Base-by-base conservation (phyloP, 106 monocot genomes). In the Iris macrosiphon region DNA sequence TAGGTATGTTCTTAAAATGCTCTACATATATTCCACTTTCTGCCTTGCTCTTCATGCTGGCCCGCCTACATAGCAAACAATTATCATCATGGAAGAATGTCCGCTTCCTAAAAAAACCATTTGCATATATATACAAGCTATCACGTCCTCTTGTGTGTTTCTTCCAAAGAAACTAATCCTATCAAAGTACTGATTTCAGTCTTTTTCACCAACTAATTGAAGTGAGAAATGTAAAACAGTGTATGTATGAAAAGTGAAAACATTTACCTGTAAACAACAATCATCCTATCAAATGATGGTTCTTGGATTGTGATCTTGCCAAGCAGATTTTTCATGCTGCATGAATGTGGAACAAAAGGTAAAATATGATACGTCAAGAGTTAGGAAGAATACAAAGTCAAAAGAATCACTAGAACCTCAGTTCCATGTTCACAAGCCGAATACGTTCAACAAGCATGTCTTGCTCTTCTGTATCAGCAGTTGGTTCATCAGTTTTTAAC, bases 231-330 rank as follows among this genome's bases (percentile, higher is more conserved):
- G 30, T 39, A 17, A 24, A 25, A 57, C n/a, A n/a, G n/a, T n/a
- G n/a, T n/a, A 5, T 38, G 26, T 5, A 23, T 7, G 22, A 24
- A 31, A 49, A 18, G 23, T 15, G 15, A 59, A 38, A 40, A 52
- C n/a, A 52, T 25, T 13, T 51, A 89, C 95, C 95, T 85, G 56
- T 96, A 89, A 18, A 89, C 71, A 55, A 96, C 95, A 69, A 96
- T 96, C 68, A 96, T 86, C 62, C 89, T 67, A 33, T 96, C 85
- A 76, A 96, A 96, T 62, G 95, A 89, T 49, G 95, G 95, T 26
- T 96, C 95, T 69, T 89, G 95, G 47, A 96, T 86, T 43, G 81
- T 83, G 22, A 64, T 75, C 68, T 85, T 82, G 24, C 81, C 65
- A 19, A 86, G 13, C 29, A 96, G 46, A 68, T 96, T 96, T 38